Base-by-base conservation (phyloP, 2,329 filamentous ascomycete species). In the Hypoxylon sp. region DNA sequence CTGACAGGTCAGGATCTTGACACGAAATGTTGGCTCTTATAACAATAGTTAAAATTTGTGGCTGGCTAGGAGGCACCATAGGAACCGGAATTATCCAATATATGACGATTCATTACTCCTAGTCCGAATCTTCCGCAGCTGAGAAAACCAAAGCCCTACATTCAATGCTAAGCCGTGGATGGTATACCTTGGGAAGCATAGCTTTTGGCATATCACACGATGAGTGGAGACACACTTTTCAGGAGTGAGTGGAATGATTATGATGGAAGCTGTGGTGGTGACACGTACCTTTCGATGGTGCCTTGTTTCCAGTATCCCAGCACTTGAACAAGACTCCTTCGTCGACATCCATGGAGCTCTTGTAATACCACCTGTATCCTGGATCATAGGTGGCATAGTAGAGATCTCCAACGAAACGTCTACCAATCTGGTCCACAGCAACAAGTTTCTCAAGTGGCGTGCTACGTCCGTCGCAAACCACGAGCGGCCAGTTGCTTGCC, bases 71-170 rank as follows among this genome's bases (percentile, higher is more conserved):
- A 38, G 14, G 4, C 14, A 38, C 14, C 13, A 38, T 38, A 38
- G 14, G 6, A n/a, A n/a, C 5, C 34, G n/a, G 14, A 17, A 36
- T 36, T 14, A n/a, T 36, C 5, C 34, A 14, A 5, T 41, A 41
- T 41, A 17, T 41, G n/a, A 19, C 1, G 5, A 17, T 41, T 17
- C 7, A 38, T 38, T 14, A 38, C 5, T 38, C 36, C 36, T 14
- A 14, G 13, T 14, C 10, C 11, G 38, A 11, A 43, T 43, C 38
- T 43, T 43, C 38, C 7, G 38, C 38, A 43, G 38, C 38, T n/a
- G 38, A 43, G 38, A 43, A 43, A 43, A 43, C 38, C 38, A 43
- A 21, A 13, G 38, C 38, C 38, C 38, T 43, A 10, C 38, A 43
- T 43, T 43, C 38, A 7, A 43, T 43, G 38, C 38, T 43, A 21